Percentiles rank a stretch among this genome's conserved stretches.
These are phyloP conservation scores for Caulochytrium protostelioides DNA, from an alignment of 371 early-diverging fungal species.

Conservation along the genomic window DNA sequence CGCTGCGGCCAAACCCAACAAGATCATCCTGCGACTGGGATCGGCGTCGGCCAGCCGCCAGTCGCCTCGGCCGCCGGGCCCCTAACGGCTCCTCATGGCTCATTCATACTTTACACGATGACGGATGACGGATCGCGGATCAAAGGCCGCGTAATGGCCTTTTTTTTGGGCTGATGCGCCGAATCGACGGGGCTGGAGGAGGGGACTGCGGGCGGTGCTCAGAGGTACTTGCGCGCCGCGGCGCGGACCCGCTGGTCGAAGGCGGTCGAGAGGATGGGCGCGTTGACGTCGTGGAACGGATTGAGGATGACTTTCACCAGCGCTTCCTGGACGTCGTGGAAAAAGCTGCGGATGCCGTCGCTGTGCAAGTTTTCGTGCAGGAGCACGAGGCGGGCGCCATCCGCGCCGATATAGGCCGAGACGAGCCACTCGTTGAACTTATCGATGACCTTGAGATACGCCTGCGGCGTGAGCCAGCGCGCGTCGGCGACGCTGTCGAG, in stretches of 20 bases:
- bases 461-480: slow-evolving; percentile 51
- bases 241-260: slow-evolving; percentile 62
- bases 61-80: no score
- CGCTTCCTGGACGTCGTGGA: slow-evolving; percentile 70
- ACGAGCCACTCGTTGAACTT: slow-evolving; percentile 81
- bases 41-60: no score
- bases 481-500: slow-evolving; percentile 87
- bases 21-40: no score
- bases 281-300: slow-evolving; percentile 69
- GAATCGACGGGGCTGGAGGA: no score
- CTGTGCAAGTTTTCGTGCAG: slow-evolving; percentile 68
- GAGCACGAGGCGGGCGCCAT: slow-evolving; percentile 73
- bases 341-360: slow-evolving; percentile 73
- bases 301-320: slow-evolving; percentile 78
- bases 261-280: slow-evolving; percentile 48
- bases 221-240: slow-evolving; percentile 55
- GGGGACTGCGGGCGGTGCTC: no score
- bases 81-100: no score
- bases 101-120: no score
- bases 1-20: no score
- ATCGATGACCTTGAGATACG: slow-evolving; percentile 84
- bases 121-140: no score
- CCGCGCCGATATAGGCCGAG: slow-evolving; percentile 75
- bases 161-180: no score
- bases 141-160: no score